Base-by-base conservation (phyloP, 2,329 filamentous ascomycete species). In the Bisporella sp. region DNA sequence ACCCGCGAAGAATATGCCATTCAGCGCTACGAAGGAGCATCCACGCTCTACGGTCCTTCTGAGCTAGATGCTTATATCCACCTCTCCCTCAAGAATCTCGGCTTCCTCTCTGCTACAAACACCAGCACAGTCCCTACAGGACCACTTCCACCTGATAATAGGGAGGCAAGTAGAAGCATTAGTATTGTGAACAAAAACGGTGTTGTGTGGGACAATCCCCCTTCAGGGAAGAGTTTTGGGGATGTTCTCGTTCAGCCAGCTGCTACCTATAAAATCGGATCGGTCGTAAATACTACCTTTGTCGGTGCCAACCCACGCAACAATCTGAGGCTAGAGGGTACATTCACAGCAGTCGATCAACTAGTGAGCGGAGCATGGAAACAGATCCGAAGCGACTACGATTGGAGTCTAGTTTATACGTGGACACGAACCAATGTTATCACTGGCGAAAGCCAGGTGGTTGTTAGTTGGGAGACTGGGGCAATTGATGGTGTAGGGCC, bases 11-110 rank as follows among this genome's bases (percentile, higher is more conserved):
- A 95, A 68, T 93, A 93, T 65, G 71, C 72, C 11, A 73, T 93
- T 43, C 91, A 96, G 69, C 84, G 92, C 8, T 96, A 96, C 69
- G 92, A 97, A 69, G 92, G 91, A 12, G 91, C 89, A 0, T 91
- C 85, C 4, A 97, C 92, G 0, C 78, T 96, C 2, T 93, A 87
- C 65, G 92, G 92, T 0, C 86, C 78, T 1, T 81, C 91, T 68
- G 86, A 89, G 1, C 76, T 96, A 11, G 81, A 85, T 30, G 92
- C 89, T 1, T 93, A 93, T 70, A 87, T 96, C 70, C 89, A 93
- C 66, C 75, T 92, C 39, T 91, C 88, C 0, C 73, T 89, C 8
- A 77, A 74, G 0, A 81, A 85, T 64, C 78, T 93, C 5, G 76
- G 76, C 6, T 85, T 85, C 65, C 77, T 95, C 3, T 73, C 75